Conservation (phyloP, 306 rosid genomes). For the Citrullus amarus region DNA sequence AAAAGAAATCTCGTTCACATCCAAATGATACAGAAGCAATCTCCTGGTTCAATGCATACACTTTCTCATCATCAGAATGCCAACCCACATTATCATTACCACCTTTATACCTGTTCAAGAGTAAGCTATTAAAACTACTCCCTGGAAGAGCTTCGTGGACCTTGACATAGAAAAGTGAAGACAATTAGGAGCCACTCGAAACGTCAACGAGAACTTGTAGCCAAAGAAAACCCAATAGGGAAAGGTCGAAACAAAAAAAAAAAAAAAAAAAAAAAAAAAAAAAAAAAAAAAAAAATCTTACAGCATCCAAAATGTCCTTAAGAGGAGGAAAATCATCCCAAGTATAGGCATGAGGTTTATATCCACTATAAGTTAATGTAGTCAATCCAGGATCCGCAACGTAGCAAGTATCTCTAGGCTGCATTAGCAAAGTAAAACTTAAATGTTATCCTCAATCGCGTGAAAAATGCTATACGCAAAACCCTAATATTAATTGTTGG, state of each 20-base stretch:
- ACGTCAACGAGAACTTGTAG: background rate
- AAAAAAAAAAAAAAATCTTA: slow-evolving; percentile 18
- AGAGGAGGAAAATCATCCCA: slow-evolving; percentile 85
- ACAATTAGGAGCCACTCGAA: background rate
- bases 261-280: background rate
- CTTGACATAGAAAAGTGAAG: slow-evolving; percentile 25
- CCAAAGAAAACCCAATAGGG: background rate
- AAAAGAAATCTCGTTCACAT: slow-evolving; percentile 75
- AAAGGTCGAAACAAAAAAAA: background rate
- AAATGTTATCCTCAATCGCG: background rate
- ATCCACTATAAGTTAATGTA: slow-evolving; percentile 65
- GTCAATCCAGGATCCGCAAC: slow-evolving; percentile 78
- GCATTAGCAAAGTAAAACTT: slow-evolving; percentile 14
- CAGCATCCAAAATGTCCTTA: slow-evolving; percentile 62
- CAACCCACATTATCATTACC: slow-evolving; percentile 84
- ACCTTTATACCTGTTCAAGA: slow-evolving; percentile 71
- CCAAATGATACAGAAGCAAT: slow-evolving; percentile 80
- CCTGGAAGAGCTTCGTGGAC: slow-evolving; percentile 85
- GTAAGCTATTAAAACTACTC: slow-evolving; percentile 81
- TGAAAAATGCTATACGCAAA: background rate
- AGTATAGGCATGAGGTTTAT: slow-evolving; percentile 62
- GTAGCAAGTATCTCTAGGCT: slow-evolving; percentile 91
- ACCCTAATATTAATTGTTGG: background rate
- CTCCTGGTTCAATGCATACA: slow-evolving; percentile 73
- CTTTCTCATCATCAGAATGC: slow-evolving; percentile 94